These are phyloP conservation scores for Poteriospumella lacustris DNA, from an alignment of 108 stramenopile species.

Conservation along the genomic window DNA sequence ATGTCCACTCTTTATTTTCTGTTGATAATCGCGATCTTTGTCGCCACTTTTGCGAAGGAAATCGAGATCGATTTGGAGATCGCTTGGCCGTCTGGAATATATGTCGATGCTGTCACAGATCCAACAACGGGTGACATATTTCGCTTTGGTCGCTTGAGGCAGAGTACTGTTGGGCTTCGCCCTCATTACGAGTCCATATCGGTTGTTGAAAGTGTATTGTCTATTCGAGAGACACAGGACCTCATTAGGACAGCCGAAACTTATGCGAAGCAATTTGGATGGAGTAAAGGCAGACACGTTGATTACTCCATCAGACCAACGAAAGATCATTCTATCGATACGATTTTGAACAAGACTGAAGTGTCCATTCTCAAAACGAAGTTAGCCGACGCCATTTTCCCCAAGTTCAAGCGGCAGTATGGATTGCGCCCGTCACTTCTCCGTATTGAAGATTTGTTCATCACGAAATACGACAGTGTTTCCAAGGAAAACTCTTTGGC, in stretches of 20 bases:
- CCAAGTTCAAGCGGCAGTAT: neutral
- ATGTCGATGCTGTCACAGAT: neutral
- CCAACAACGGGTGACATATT: neutral
- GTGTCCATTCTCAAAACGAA: neutral
- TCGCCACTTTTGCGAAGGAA: neutral
- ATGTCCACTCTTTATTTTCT: no score
- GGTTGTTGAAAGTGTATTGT: neutral
- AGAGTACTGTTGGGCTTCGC: neutral
- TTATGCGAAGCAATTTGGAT: neutral
- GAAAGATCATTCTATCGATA: neutral
- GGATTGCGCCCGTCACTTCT: neutral
- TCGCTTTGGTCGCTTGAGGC: constrained; percentile 1
- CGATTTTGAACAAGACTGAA: neutral
- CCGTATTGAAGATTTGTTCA: neutral
- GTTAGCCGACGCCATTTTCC: neutral
- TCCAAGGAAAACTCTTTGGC: neutral
- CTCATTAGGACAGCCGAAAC: neutral
- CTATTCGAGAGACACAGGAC: neutral
- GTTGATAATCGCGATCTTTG: no score
- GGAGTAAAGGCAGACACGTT: neutral
- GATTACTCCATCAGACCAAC: neutral
- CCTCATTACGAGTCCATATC: neutral
- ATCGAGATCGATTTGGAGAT: neutral
- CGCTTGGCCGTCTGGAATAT: constrained; percentile 4
- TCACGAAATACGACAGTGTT: neutral